Evolutionary conservation across 371 early-diverging fungal genomes (phyloP), one percentile per base, ranked within the genome.

Genomic region (Mortierella sp.): DNA sequence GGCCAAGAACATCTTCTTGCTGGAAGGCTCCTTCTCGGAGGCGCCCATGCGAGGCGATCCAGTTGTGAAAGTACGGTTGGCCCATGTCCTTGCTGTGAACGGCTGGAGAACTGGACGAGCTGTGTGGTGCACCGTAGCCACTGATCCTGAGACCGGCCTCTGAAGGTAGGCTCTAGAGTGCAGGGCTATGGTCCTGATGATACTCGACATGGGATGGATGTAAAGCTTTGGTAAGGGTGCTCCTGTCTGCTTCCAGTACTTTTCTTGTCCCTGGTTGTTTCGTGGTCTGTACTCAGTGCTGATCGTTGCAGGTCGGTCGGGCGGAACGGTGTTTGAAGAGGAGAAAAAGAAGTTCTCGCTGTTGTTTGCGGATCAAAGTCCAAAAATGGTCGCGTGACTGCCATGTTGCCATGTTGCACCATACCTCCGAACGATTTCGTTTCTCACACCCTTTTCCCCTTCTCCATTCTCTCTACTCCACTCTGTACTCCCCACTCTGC

Each of bases 1-100:
- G 19, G 79, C 4, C 71, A 28, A 34, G 29, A 63, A 66, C 50
- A 69, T 58, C 49, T 65, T 68, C 49, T 68, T 68, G 52, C 39
- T 67, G 47, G 63, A 63, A 2, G 59, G 5, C 49, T 63, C 55
- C 68, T 63, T 73, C 34, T 58, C 57, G 16, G 61, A 37, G 12
- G 66, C 40, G 28, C 8, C 19, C 4, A 31, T 4, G 3, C n/a
- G 28, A 1, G 50, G 24, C 1, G 56, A 19, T 3, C 34, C 48
- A 3, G 58, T 49, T 8, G 56, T 55, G 41, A 63, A 49, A 17
- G 24, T 19, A 17, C 14, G 25, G 7, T 19, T 44, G 39, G 16
- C n/a, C 43, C 60, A 60, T 43, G 60, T 50, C 43, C 59, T 54
- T 43, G 44, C 16, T 8, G 25, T 22, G 34, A 8, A 43, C 16